Evolutionary conservation across 2,329 filamentous ascomycete species (phyloP).

Genomic region (Ophiostoma himal-ulmi): DNA sequence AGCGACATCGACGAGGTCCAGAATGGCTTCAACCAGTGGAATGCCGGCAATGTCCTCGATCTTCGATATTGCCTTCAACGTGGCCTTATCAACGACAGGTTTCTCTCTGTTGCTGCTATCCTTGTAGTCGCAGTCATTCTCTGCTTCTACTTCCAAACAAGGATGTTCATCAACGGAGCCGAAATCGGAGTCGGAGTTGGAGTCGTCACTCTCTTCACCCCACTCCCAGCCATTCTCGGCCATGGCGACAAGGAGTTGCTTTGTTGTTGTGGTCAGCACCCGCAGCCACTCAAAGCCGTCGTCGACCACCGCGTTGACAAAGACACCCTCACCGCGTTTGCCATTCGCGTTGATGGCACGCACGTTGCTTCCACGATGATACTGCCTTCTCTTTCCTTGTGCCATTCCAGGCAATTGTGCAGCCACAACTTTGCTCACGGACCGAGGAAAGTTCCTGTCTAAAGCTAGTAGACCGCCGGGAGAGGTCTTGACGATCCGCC

Average conservation of each 20-base stretch:
- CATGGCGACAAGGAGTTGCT: conserved; percentile 32
- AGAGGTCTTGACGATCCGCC: conserved; percentile 32
- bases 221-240: conserved; percentile 33
- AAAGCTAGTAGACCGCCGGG: conserved; percentile 28
- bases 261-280: conserved; percentile 32
- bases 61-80: background rate
- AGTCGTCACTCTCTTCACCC: conserved; percentile 22
- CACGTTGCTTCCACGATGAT: background rate
- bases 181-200: background rate
- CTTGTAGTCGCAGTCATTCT: background rate
- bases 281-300: conserved; percentile 35
- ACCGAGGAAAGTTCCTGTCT: conserved; percentile 14
- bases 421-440: background rate
- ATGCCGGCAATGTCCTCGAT: conserved; percentile 27
- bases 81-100: background rate
- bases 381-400: background rate
- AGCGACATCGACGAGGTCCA: conserved; percentile 31
- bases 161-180: background rate
- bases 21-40: conserved; percentile 29
- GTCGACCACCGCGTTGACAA: conserved; percentile 34
- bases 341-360: background rate
- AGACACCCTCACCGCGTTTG: conserved; percentile 23
- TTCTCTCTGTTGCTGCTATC: background rate
- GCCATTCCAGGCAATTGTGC: background rate
- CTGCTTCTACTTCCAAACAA: background rate